phyloP scores from a whole-genome alignment of 1,139 yeast genomes.

The Suhomyces bribrorum region DNA sequence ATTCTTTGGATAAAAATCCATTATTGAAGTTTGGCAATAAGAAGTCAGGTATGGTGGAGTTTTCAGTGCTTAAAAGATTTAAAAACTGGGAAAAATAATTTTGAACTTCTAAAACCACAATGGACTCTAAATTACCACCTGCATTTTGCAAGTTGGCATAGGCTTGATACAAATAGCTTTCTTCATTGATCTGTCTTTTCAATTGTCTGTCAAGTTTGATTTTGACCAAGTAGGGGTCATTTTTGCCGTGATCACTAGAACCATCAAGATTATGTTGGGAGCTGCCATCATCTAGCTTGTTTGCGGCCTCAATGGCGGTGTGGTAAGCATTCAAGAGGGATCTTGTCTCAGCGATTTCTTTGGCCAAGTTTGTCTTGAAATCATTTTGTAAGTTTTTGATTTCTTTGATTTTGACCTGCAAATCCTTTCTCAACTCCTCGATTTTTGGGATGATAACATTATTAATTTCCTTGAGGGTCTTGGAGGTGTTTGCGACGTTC shows the following conservation, averaged over 20 bases:
- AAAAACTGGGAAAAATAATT: constrained; percentile 75
- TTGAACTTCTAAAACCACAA: constrained; percentile 84
- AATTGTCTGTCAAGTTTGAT: constrained; percentile 73
- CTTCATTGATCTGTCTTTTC: constrained; percentile 76
- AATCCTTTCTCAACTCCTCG: constrained; percentile 81
- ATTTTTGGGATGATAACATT: constrained; percentile 74
- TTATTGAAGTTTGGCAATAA: constrained; percentile 66
- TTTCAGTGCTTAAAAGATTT: constrained; percentile 64
- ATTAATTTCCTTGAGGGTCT: constrained; percentile 71
- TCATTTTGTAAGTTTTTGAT: constrained; percentile 80
- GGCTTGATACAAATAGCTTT: constrained; percentile 84
- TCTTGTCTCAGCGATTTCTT: constrained; percentile 68
- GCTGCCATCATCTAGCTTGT: constrained; percentile 33
- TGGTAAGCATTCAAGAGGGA: constrained; percentile 50
- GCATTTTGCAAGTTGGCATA: constrained; percentile 82
- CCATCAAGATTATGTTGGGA: constrained; percentile 14
- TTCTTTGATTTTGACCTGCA: constrained; percentile 82
- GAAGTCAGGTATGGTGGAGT: constrained; percentile 63
- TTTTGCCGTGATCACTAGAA: constrained; percentile 42
- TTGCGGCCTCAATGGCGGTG: constrained; percentile 40
- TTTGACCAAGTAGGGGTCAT: constrained; percentile 83
- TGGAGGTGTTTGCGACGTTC: constrained; percentile 64
- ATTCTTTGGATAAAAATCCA: constrained; percentile 77
- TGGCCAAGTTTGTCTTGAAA: constrained; percentile 71
- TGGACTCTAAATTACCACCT: constrained; percentile 85